A percentile compares a stretch with the other conserved stretches of the same genome.
phyloP scores from a whole-genome alignment of 2,329 filamentous ascomycete genomes.

The Scortechinia acanthostroma region DNA sequence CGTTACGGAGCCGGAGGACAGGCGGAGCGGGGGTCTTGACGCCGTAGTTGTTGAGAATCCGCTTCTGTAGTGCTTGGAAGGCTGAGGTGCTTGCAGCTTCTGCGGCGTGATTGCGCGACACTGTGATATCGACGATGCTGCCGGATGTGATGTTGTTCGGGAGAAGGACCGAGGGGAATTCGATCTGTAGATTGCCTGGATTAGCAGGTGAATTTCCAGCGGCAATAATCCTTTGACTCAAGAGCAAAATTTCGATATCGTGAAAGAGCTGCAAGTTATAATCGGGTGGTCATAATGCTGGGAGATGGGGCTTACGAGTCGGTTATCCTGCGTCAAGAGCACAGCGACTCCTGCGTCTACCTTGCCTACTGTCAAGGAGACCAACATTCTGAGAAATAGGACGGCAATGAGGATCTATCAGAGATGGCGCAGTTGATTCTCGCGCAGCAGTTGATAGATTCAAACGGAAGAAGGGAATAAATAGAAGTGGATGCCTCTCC shows the following conservation, averaged over 20 bases:
- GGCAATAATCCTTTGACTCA: no score
- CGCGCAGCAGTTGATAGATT: slow-evolving; percentile 2
- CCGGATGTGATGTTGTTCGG: slow-evolving; percentile 91
- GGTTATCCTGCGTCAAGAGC: slow-evolving; percentile 90
- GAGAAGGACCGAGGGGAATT: slow-evolving; percentile 95
- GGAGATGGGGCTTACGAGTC: slow-evolving; percentile 74
- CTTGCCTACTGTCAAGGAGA: slow-evolving; percentile 97
- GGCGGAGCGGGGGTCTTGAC: slow-evolving; percentile 70
- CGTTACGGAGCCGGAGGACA: slow-evolving; percentile 83
- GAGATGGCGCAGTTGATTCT: no score
- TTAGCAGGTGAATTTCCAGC: no score
- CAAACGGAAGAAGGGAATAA: not conserved
- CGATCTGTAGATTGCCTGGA: slow-evolving; percentile 83
- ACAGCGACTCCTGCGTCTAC: slow-evolving; percentile 98
- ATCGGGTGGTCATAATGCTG: no score
- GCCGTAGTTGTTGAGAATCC: slow-evolving; percentile 82
- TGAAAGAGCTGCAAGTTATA: no score
- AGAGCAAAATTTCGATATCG: no score
- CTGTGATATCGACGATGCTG: slow-evolving; percentile 95
- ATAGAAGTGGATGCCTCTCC: not conserved
- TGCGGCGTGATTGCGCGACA: slow-evolving; percentile 75
- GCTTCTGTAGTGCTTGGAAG: slow-evolving; percentile 80
- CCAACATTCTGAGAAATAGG: slow-evolving; percentile 70
- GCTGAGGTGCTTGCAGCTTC: slow-evolving; percentile 68
- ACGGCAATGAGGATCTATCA: no score